Evolutionary conservation across 139 green algal genomes (phyloP).

Genomic region (Mesotaenium endlicherianum): DNA sequence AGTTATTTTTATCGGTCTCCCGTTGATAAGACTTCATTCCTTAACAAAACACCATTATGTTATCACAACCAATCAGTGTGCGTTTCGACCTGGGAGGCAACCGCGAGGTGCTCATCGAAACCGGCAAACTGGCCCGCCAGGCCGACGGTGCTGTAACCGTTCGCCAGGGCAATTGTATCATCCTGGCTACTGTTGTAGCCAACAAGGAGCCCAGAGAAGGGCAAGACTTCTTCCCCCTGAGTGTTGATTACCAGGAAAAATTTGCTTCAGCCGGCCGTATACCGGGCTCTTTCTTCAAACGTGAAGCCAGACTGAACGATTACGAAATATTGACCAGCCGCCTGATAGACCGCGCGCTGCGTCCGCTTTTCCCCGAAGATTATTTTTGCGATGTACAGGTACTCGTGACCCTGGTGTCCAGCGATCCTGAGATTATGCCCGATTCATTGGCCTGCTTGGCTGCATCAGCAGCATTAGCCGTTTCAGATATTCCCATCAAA

Average conservation of each 20-base stretch:
- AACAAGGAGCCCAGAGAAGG: too few species aligned
- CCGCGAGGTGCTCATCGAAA: too few species aligned
- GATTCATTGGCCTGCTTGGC: slow-evolving; percentile 84
- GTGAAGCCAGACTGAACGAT: slow-evolving; percentile 80
- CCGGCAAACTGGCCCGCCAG: too few species aligned
- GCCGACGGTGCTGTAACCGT: too few species aligned
- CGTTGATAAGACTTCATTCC: too few species aligned
- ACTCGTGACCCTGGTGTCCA: slow-evolving; percentile 70
- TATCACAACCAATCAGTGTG: too few species aligned
- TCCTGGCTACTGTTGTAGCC: too few species aligned
- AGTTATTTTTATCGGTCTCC: too few species aligned
- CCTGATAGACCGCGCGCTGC: slow-evolving; percentile 88
- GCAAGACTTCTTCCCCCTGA: slow-evolving; percentile 89
- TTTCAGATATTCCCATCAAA: slow-evolving; percentile 45
- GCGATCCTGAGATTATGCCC: slow-evolving; percentile 80
- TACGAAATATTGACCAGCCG: slow-evolving; percentile 71
- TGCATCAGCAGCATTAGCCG: slow-evolving; percentile 70
- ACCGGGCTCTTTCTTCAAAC: slow-evolving; percentile 83
- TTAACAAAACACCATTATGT: too few species aligned
- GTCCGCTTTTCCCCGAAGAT: slow-evolving; percentile 84
- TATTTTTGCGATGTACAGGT: slow-evolving; percentile 87
- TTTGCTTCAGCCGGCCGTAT: slow-evolving; percentile 86
- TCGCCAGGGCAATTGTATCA: too few species aligned
- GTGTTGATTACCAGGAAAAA: slow-evolving; percentile 88
- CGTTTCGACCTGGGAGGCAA: too few species aligned